phyloP scores from a whole-genome alignment of 140 eudicot genomes.

The Cichorium intybus region DNA sequence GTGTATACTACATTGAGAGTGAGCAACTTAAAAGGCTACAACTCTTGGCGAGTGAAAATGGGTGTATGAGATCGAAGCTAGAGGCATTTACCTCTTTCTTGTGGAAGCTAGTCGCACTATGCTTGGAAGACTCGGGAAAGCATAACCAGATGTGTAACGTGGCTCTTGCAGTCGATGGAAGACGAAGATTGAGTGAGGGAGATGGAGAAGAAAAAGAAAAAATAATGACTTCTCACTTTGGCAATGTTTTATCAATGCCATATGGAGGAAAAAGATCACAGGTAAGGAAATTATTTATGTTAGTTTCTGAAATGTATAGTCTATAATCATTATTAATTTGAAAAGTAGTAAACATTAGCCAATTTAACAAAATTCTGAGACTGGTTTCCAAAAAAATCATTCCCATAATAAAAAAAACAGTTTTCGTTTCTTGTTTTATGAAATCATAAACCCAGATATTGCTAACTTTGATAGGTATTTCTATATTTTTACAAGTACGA shows the following conservation, averaged over 20 bases:
- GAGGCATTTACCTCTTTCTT: slow-evolving; percentile 51
- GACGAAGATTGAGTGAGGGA: slow-evolving; percentile 29
- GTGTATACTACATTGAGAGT: slow-evolving; percentile 40
- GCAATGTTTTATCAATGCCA: slow-evolving; percentile 56
- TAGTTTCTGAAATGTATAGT: too few species aligned
- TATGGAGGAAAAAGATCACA: slow-evolving; percentile 33
- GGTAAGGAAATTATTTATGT: neutral
- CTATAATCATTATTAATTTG: too few species aligned
- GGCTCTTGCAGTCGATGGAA: slow-evolving; percentile 52
- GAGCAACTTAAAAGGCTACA: slow-evolving; percentile 38
- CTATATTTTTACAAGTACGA: too few species aligned
- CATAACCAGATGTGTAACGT: slow-evolving; percentile 26
- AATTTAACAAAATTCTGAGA: neutral
- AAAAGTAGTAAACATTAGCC: too few species aligned
- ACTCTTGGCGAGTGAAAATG: slow-evolving; percentile 16
- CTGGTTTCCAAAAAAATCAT: neutral
- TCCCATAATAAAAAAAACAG: neutral
- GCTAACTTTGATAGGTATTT: too few species aligned
- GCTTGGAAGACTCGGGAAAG: neutral
- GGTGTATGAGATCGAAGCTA: slow-evolving; percentile 30
- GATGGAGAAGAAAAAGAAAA: slow-evolving; percentile 28
- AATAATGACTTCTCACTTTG: slow-evolving; percentile 34
- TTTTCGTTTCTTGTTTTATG: too few species aligned
- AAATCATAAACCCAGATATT: too few species aligned
- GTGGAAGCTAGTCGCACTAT: slow-evolving; percentile 43